These are phyloP conservation scores for Onygena corvina DNA, from an alignment of 2,329 filamentous ascomycete genomes.

Conservation along the genomic window DNA sequence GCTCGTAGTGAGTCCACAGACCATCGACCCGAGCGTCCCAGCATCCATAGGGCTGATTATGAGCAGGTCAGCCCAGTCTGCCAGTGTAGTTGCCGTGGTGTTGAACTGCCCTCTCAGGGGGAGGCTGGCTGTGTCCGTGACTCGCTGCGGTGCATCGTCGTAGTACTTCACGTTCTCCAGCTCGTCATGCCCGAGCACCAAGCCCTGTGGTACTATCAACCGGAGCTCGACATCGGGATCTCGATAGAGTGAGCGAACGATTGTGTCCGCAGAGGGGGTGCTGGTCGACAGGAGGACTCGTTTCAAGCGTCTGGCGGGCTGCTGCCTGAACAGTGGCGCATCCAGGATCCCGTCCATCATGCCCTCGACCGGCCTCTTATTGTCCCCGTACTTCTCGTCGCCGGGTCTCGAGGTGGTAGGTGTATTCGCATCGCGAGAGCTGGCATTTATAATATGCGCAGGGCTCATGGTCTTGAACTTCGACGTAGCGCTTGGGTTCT, in stretches of 20 bases:
- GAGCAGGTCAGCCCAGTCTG: constrained; percentile 78
- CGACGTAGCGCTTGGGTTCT: background rate
- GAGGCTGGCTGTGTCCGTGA: constrained; percentile 19
- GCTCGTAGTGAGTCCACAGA: constrained; percentile 70
- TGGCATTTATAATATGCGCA: constrained; percentile 2
- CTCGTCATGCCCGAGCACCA: constrained; percentile 14
- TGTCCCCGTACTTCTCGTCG: background rate
- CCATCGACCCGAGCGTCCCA: constrained; percentile 74
- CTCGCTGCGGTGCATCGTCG: constrained; percentile 29
- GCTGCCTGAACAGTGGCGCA: background rate
- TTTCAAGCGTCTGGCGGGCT: constrained; percentile 15
- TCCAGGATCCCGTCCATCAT: background rate
- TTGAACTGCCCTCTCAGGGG: constrained; percentile 32
- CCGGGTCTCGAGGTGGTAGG: background rate
- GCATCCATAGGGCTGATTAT: constrained; percentile 76
- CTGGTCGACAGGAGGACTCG: constrained; percentile 30
- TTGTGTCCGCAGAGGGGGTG: constrained; percentile 29
- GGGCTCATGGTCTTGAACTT: constrained; percentile 4
- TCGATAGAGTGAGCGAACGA: constrained; percentile 29
- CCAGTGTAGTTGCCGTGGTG: constrained; percentile 47
- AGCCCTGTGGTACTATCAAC: constrained; percentile 30
- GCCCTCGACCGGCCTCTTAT: background rate
- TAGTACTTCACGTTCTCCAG: constrained; percentile 31
- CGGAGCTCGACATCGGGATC: constrained; percentile 32
- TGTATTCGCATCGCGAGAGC: background rate